Conservation (phyloP, 176 grass and related monocot species). For the Neostapfia colusana region DNA sequence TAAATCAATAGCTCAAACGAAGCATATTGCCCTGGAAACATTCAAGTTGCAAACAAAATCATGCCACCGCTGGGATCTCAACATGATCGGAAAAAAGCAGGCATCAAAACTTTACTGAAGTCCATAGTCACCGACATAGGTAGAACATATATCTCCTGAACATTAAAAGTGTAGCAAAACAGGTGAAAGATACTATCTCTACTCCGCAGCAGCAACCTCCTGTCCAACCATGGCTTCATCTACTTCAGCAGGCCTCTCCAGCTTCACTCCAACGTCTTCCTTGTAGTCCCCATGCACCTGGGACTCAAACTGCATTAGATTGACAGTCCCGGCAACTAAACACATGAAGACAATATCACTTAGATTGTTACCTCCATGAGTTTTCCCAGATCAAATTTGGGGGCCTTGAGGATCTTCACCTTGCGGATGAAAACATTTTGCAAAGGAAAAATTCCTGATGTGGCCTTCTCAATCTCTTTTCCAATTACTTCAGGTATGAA, state of each 20-base stretch:
- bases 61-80: not conserved
- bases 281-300: constrained; percentile 92
- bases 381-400: constrained; percentile 87
- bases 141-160: constrained; percentile 3
- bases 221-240: constrained; percentile 51
- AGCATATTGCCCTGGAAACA: not conserved
- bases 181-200: not conserved
- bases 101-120: not conserved
- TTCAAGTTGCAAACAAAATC: not conserved
- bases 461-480: constrained; percentile 83
- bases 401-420: constrained; percentile 84
- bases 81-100: not conserved
- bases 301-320: not conserved
- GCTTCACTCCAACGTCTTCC: constrained; percentile 64
- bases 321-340: not conserved
- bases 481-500: constrained; percentile 85
- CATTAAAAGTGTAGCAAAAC: not conserved
- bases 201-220: constrained; percentile 56
- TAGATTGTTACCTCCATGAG: constrained; percentile 68
- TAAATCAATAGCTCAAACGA: not conserved
- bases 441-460: constrained; percentile 65
- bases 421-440: constrained; percentile 87
- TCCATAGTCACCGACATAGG: constrained; percentile 1
- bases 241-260: constrained; percentile 63
- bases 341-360: not conserved